These are phyloP conservation scores for Balamuthia mandrillaris DNA, from an alignment of 208 protist species.

Conservation along the genomic window DNA sequence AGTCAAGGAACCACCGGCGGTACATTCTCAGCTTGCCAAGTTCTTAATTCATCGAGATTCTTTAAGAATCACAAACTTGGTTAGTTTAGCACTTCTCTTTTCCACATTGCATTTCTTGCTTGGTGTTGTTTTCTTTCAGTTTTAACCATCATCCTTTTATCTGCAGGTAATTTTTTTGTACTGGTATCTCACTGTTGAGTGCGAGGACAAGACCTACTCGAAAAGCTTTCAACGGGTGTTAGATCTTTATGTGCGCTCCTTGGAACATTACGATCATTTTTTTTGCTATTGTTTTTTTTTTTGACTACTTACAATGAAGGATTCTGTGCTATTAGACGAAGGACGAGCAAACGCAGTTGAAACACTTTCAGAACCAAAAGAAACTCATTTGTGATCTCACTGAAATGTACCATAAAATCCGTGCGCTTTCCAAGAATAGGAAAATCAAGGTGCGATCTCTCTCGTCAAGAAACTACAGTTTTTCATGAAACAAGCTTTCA, in stretches of 20 bases:
- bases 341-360: background rate
- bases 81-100: background rate
- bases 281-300: too few relatives aligned
- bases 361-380: background rate
- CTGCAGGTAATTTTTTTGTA: background rate
- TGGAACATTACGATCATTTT: background rate
- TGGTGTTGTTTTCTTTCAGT: background rate
- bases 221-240: background rate
- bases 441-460: background rate
- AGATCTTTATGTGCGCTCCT: background rate
- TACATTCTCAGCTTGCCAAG: background rate
- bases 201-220: background rate
- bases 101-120: background rate
- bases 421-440: background rate
- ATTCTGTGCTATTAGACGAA: background rate
- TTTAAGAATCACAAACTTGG: background rate
- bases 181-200: background rate
- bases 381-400: slow-evolving; percentile 6
- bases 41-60: background rate
- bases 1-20: too few relatives aligned
- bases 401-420: background rate
- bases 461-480: background rate
- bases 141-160: too few relatives aligned
- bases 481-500: background rate
- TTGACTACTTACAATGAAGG: too few relatives aligned